Evolutionary conservation across 2,329 filamentous ascomycete genomes (phyloP), one percentile per base, ranked within the genome.

Genomic region (Hypoxylon rubiginosum): DNA sequence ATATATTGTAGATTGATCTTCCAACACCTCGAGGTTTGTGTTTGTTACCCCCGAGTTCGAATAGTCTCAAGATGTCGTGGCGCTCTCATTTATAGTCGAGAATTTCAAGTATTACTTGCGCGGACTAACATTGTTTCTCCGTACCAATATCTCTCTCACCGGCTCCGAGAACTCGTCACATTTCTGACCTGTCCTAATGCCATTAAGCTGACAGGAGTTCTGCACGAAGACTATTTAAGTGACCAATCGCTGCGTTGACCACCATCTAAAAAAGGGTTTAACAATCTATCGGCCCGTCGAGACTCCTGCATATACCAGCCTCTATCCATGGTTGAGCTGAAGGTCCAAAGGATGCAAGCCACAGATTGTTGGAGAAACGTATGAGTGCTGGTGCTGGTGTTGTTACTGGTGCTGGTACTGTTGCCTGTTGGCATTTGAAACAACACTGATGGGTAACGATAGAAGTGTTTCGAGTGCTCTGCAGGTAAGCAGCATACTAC

Each of bases 391-490:
- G 32, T 13, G 34, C 17, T 53, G 10, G 4, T 45, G 7, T 21
- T 10, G 3, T 36, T 36, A 36, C 34, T 15, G 34, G 4, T 9
- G 28, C 17, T 15, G 13, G 11, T 15, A 6, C 5, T 46, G 43
- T 36, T 39, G 49, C 21, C 8, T 17, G 49, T 30, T 39, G 28
- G 46, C 28, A 57, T 36, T 43, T 62, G 63, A 66, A 62, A 58
- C 54, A 17, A 21, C 30, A n/a, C 21, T 62, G 49, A 58, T 58
- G 58, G 58, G 45, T 26, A n/a, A 34, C 32, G 53, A 52, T 10
- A 28, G 21, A 43, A 21, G 50, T 36, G 49, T 61, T 58, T 64
- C 52, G 52, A 21, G 63, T 64, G 55, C 26, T 30, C 49, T 50
- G 49, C 36, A 58, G 10, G 45, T 39, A 39, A 62, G 50, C 45